These are phyloP conservation scores for Escallonia herrerae DNA, from an alignment of 129 eudicot species.

Conservation along the genomic window DNA sequence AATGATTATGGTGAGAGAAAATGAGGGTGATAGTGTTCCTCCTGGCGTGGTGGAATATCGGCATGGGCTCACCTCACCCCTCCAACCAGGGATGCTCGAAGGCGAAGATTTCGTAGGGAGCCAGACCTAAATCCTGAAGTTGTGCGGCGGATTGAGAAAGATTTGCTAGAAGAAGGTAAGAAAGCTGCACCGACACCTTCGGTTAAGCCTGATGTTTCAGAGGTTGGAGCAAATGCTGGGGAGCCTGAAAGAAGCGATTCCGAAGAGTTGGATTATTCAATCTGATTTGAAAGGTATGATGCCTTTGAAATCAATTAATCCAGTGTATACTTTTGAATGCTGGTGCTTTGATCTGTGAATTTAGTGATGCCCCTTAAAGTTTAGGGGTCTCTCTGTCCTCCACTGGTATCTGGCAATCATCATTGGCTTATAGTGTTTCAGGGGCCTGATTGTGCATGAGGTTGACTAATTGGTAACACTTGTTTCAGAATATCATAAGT, in stretches of 20 bases:
- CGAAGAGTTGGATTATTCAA: slow-evolving; percentile 69
- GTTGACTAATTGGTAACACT: too few species aligned
- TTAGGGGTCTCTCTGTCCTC: too few species aligned
- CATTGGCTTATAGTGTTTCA: too few species aligned
- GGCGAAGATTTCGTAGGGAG: slow-evolving; percentile 89
- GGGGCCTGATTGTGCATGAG: too few species aligned
- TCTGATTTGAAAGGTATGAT: slow-evolving; percentile 6
- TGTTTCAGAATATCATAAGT: too few species aligned
- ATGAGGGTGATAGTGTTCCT: slow-evolving; percentile 36
- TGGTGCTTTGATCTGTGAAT: too few species aligned
- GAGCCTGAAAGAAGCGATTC: slow-evolving; percentile 72
- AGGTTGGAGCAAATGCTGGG: slow-evolving; percentile 36
- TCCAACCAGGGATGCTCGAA: slow-evolving; percentile 88
- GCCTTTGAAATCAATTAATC: too few species aligned
- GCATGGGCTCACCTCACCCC: slow-evolving; percentile 90
- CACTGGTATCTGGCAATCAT: too few species aligned
- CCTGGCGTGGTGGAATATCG: slow-evolving; percentile 71
- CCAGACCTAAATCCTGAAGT: slow-evolving; percentile 89
- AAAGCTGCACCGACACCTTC: slow-evolving; percentile 38
- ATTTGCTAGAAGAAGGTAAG: slow-evolving; percentile 46
- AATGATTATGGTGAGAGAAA: slow-evolving; percentile 72
- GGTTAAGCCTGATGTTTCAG: slow-evolving; percentile 45
- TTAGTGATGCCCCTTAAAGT: too few species aligned
- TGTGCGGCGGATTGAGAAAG: slow-evolving; percentile 75
- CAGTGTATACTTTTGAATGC: too few species aligned